Conservation (phyloP, 2,329 filamentous ascomycete species). For the Ambrosiella xylebori region DNA sequence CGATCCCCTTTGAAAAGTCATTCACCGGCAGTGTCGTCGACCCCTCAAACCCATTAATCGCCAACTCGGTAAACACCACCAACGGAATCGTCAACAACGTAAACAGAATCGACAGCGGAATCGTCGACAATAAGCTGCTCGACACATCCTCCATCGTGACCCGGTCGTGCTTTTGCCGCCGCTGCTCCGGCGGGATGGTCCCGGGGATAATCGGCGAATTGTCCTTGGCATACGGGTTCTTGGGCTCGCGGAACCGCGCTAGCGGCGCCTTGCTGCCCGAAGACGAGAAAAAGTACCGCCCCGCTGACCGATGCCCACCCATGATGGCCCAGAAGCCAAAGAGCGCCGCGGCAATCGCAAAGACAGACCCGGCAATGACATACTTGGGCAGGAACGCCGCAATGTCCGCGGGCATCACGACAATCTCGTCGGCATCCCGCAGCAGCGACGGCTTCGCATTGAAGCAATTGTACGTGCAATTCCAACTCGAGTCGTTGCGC, state of each 20-base stretch:
- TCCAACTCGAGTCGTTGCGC: constrained; percentile 13
- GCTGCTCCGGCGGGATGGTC: constrained; percentile 10
- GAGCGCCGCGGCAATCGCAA: constrained; percentile 7
- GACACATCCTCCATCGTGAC: background rate
- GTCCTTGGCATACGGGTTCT: constrained; percentile 9
- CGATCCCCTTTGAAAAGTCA: constrained; percentile 2
- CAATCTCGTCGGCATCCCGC: constrained; percentile 7
- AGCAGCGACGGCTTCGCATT: constrained; percentile 5
- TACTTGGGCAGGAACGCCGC: constrained; percentile 12
- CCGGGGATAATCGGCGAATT: constrained; percentile 12
- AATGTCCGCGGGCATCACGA: constrained; percentile 10
- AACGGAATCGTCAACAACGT: constrained; percentile 10
- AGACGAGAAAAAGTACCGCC: constrained; percentile 10
- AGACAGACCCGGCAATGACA: constrained; percentile 7
- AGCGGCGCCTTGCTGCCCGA: constrained; percentile 5
- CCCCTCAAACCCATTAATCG: constrained; percentile 9
- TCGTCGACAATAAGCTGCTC: constrained; percentile 2
- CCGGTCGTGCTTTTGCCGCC: constrained; percentile 5
- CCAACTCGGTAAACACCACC: constrained; percentile 11
- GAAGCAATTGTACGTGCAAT: constrained; percentile 12
- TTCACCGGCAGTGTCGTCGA: constrained; percentile 7
- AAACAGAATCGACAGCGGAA: constrained; percentile 9
- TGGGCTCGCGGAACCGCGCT: constrained; percentile 3
- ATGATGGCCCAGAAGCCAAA: constrained; percentile 12
- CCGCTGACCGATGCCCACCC: constrained; percentile 10